Percentiles rank a stretch among this genome's conserved stretches.
These are phyloP conservation scores for Fusarium caatingaense DNA, from an alignment of 2,329 filamentous ascomycete species.

Conservation along the genomic window DNA sequence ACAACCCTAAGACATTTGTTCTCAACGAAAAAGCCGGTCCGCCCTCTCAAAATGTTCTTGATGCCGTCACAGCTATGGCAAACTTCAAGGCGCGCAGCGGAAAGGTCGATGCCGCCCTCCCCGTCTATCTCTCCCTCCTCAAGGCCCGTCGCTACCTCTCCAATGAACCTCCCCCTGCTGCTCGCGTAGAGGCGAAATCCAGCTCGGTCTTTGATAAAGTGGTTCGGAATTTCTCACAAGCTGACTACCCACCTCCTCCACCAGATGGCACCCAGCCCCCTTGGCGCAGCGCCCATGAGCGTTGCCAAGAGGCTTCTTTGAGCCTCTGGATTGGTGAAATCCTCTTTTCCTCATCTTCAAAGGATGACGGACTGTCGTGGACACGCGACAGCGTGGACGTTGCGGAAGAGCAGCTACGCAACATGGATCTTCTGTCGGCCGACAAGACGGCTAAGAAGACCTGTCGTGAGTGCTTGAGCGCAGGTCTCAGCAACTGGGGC, in stretches of 20 bases:
- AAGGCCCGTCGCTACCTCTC: slow-evolving; percentile 76
- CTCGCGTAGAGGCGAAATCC: slow-evolving; percentile 12
- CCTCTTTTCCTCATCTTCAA: slow-evolving; percentile 73
- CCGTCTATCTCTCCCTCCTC: slow-evolving; percentile 86
- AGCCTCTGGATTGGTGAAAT: slow-evolving; percentile 96
- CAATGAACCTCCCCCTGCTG: slow-evolving; percentile 47
- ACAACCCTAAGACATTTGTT: slow-evolving; percentile 72
- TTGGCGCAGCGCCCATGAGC: slow-evolving; percentile 70
- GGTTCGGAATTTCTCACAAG: slow-evolving; percentile 53
- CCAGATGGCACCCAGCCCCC: slow-evolving; percentile 76
- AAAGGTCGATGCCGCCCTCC: slow-evolving; percentile 76
- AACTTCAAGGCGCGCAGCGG: slow-evolving; percentile 79
- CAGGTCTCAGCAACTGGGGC: slow-evolving; percentile 84
- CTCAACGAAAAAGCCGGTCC: slow-evolving; percentile 68
- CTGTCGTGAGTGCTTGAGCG: slow-evolving; percentile 81
- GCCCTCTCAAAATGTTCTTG: slow-evolving; percentile 80
- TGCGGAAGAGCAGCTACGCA: slow-evolving; percentile 75
- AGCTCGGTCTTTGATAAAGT: slow-evolving; percentile 39
- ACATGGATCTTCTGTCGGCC: slow-evolving; percentile 47
- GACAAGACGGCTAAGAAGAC: slow-evolving; percentile 58
- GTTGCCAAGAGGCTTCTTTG: slow-evolving; percentile 86
- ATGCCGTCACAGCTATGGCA: slow-evolving; percentile 79
- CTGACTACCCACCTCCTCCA: slow-evolving; percentile 77
- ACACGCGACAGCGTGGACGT: slow-evolving; percentile 87
- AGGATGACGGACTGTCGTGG: slow-evolving; percentile 84